Conservation (phyloP, 305 asterid species). For the Fraxinus latifolia region DNA sequence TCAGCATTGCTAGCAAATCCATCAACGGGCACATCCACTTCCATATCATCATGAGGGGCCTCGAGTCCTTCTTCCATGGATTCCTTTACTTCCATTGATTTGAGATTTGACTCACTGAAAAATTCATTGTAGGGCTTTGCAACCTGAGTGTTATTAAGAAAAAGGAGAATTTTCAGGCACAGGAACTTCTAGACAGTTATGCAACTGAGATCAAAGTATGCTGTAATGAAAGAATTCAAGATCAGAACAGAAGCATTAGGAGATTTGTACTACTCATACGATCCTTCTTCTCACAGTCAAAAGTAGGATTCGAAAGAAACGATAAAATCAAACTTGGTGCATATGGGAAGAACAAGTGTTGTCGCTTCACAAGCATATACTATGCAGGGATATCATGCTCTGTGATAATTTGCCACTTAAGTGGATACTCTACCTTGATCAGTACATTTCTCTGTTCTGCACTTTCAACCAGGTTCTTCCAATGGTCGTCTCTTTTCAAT, state of each 20-base stretch:
- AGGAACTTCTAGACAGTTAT: neutral
- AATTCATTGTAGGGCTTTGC: constrained; percentile 76
- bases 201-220: neutral
- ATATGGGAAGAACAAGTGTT: neutral
- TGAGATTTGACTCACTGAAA: constrained; percentile 57
- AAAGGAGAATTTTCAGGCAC: neutral
- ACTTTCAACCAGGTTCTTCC: constrained; percentile 80
- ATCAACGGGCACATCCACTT: constrained; percentile 24
- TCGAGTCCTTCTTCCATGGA: constrained; percentile 26
- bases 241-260: neutral
- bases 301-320: neutral
- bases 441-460: constrained; percentile 71
- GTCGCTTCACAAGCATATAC: neutral
- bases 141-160: constrained; percentile 44
- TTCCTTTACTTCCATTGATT: constrained; percentile 41
- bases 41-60: constrained; percentile 40
- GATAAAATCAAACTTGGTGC: neutral
- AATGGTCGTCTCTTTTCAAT: constrained; percentile 68
- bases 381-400: neutral
- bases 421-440: constrained; percentile 54
- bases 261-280: neutral
- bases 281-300: neutral
- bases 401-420: neutral
- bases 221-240: neutral
- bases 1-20: constrained; percentile 28